Evolutionary conservation across 495 filamentous ascomycete species (phyloP).

Genomic region (Penicillium herquei): DNA sequence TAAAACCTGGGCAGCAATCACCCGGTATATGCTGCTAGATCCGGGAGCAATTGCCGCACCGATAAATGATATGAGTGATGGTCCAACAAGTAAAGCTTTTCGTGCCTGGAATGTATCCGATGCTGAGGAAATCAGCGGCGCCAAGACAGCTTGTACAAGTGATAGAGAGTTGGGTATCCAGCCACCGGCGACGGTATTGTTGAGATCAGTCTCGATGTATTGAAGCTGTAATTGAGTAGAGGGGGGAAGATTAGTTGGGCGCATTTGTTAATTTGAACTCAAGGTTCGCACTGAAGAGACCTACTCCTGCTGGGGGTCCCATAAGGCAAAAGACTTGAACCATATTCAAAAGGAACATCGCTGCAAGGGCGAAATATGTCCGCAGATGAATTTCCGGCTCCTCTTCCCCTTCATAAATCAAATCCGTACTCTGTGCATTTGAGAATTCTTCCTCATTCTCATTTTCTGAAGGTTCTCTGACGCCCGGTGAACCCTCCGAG

Average conservation of each 20-base stretch:
- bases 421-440: too few relatives aligned
- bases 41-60: constrained; percentile 3
- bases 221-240: not conserved
- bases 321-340: constrained; percentile 13
- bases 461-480: too few relatives aligned
- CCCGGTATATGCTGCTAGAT: constrained; percentile 6
- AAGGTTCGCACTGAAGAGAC: not conserved
- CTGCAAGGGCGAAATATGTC: constrained; percentile 9
- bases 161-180: constrained; percentile 12
- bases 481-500: too few relatives aligned
- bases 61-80: constrained; percentile 8
- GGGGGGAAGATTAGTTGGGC: not conserved
- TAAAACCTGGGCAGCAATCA: constrained; percentile 9
- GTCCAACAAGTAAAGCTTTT: constrained; percentile 8
- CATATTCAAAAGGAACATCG: constrained; percentile 11
- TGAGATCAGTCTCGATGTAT: constrained; percentile 10
- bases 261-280: too few relatives aligned
- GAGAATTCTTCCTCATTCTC: too few relatives aligned
- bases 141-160: constrained; percentile 11
- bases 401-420: not conserved
- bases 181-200: constrained; percentile 8
- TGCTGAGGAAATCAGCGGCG: constrained; percentile 9
- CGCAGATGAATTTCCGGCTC: constrained; percentile 7
- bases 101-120: constrained; percentile 14
- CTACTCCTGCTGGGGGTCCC: constrained; percentile 9